Evolutionary conservation across 495 filamentous ascomycete genomes (phyloP), one percentile per base, ranked within the genome.

Genomic region (Neurospora sp.): DNA sequence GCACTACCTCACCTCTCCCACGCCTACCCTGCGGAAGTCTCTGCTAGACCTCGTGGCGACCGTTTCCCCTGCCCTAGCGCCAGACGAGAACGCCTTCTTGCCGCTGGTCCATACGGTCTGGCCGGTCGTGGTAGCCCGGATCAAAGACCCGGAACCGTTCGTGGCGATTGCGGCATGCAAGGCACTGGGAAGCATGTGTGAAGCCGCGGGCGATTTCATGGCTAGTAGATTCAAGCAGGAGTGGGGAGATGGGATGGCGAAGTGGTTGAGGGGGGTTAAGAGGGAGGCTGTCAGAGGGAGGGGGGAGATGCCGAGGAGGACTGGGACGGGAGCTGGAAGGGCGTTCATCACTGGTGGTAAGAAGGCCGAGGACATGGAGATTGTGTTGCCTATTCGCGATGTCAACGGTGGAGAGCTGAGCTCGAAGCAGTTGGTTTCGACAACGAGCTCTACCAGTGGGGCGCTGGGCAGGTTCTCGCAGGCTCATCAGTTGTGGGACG

Each of bases 51-150:
- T 98, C 9, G 86, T 97, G 40, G 80, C 86, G 27, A 91, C 90
- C 4, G 88, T 92, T 9, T 84, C 90, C 12, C 88, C 90, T 0
- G 85, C 89, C 4, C 86, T 98, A 3, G 87, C 91, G 2, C 83
- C 85, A 0, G 89, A 96, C 76, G 91, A 96, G 78, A 88, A 92
- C 69, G 88, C 88, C 14, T 97, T 97, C 78, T 84, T 99, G 1
- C 96, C 96, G 0, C 84, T 98, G 3, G 89, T 98, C 68, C 93
- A 97, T 79, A 91, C 92, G 4, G 82, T 98, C 35, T 99, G 94
- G 93, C 93, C 94, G 0, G 88, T 93, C 6, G 83, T 97, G 10
- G 81, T 92, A 1, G 81, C 87, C 5, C 87, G 93, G 41, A 85
- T 98, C 7, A 86, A 91, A 73, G 92, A 96, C 78, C 81, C 87